Base-by-base conservation (phyloP, 2,329 filamentous ascomycete species). In the Neurospora sp. region DNA sequence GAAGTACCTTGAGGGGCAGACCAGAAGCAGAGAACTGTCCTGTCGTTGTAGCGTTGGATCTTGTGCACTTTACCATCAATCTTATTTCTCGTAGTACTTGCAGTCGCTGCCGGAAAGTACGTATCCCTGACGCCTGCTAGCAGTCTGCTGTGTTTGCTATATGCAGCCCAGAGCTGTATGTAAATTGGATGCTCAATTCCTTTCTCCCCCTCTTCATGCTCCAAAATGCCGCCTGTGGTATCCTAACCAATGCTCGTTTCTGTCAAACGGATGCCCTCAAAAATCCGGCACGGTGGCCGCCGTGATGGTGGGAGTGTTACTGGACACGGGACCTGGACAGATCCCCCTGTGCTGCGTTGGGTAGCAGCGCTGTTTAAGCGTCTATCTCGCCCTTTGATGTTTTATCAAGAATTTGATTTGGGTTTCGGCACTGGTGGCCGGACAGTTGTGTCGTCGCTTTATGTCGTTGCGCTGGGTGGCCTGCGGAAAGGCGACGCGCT, bases 401-500 rank as follows among this genome's bases (percentile, higher is more conserved):
- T 57, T 57, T 33, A 17, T 57, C 6, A 33, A 28, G 0, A 1
- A 4, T 4, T 57, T 17, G 6, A 8, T 17, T 57, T 17, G 46
- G 12, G 3, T 57, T 52, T 57, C 23, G 23, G 23, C 23, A 8
- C 23, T 57, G 10, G 46, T 4, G 8, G 46, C 8, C 15, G 46
- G 46, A 33, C 46, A 57, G 23, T 57, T 57, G 1, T 57, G 23
- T 33, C 6, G 23, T 33, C 33, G 23, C 12, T 57, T 57, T 57
- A 17, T 33, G 46, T 8, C 6, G 23, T 57, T 57, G 46, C 23
- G 23, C 46, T n/a, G 12, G 12, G 4, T 33, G 66, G 39, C 28
- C 12, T 33, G 19, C 39, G 15, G 28, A 68, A 68, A 37, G 57
- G 37, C 37, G 52, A 40, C 46, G 36, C 28, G 43, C 23, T 75